These are phyloP conservation scores for Fraxinus velutina DNA, from an alignment of 305 asterid species.

Conservation along the genomic window DNA sequence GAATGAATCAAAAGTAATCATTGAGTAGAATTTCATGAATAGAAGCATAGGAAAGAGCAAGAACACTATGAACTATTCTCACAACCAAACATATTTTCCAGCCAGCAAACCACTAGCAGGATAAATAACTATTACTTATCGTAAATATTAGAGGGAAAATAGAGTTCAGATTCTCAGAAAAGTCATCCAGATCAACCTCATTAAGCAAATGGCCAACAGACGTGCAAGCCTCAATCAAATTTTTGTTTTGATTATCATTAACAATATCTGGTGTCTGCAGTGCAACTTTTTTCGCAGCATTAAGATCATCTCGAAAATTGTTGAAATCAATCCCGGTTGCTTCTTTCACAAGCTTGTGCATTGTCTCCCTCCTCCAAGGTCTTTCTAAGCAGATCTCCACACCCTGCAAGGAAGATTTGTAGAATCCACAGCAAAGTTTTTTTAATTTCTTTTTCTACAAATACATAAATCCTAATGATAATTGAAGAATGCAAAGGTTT, in stretches of 20 bases:
- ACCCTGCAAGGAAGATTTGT: conserved; percentile 46
- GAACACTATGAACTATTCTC: conserved; percentile 1
- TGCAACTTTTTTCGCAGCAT: conserved; percentile 61
- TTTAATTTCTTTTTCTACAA: background rate
- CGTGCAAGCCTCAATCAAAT: conserved; percentile 66
- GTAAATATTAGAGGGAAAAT: conserved; percentile 5
- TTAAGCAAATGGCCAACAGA: conserved; percentile 83
- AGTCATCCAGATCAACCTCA: conserved; percentile 53
- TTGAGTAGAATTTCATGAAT: conserved; percentile 13
- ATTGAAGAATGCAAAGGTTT: background rate
- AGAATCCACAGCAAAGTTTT: background rate
- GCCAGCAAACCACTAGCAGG: conserved; percentile 1
- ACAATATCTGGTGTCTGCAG: conserved; percentile 37
- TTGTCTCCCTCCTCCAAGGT: conserved; percentile 99
- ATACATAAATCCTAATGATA: background rate
- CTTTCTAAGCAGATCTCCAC: conserved; percentile 79
- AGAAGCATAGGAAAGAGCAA: background rate
- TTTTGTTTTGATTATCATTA: conserved; percentile 38
- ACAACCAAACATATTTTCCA: conserved; percentile 7
- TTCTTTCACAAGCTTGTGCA: conserved; percentile 95
- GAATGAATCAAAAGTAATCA: background rate
- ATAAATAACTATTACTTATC: background rate
- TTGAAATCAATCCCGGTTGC: conserved; percentile 76
- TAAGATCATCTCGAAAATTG: conserved; percentile 54
- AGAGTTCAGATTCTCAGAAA: conserved; percentile 10